Base-by-base conservation (phyloP, 208 protist genomes). In the Crithidia fasciculata region DNA sequence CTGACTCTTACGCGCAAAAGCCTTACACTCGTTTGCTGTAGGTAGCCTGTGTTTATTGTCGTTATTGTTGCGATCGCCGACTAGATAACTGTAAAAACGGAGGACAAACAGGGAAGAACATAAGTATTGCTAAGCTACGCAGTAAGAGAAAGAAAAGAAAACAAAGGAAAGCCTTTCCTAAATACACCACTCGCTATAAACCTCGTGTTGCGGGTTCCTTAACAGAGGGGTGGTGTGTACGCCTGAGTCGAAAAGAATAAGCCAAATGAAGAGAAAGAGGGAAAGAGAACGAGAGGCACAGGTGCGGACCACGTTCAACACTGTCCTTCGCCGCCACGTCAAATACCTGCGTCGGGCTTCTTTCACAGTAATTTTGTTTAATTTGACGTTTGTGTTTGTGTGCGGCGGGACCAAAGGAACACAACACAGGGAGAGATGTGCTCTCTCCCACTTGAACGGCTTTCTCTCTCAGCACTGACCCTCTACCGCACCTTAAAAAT, bases 401-500 rank as follows among this genome's bases (percentile, higher is more conserved):
- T 28, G 28, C 28, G 28, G 28, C 28, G 28, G 28, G 28, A 28
- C 28, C 28, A 28, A 28, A 28, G 28, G 28, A 28, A 28, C 28
- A 28, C 28, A 28, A 28, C 28, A 28, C 28, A 28, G 28, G 28
- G 28, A 28, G 28, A 28, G 28, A 28, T 28, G 28, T 28, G 28
- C 28, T 28, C 28, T 0, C 1, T 28, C 28, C 28, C 28, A 28
- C 28, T 28, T 28, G 28, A 1, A 1, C 28, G 28, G 28, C 28
- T 28, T 49, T 13, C 9, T 49, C 45, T 49, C 45, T 13, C 9
- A 0, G 12, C 45, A 49, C 45, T 49, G 45, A 49, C 9, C 0
- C 12, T 49, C 2, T 13, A 49, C 28, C n/a, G 2, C 54, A 10
- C 37, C 59, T 73, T 82, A 96, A 62, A 90, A 94, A 56, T 87